Base-by-base conservation (phyloP, 1,139 yeast species). In the Diutina siamensis region DNA sequence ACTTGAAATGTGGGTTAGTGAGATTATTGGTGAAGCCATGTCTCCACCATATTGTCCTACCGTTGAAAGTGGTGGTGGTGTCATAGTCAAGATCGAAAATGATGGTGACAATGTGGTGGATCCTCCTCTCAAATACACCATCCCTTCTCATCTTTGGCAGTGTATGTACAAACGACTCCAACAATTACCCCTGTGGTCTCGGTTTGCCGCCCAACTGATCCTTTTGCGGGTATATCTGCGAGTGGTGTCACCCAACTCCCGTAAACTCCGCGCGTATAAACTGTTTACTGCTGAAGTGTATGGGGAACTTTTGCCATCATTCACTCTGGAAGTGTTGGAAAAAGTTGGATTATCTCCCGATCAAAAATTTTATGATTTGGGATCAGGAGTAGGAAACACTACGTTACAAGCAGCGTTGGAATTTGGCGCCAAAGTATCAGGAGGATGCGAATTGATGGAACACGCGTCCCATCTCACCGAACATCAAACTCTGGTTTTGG, bases 381-480 rank as follows among this genome's bases (percentile, higher is more conserved):
- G 97, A 0, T 86, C 95, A 0, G 97, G 97, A 4, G 97, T 89
- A 3, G 97, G 96, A 0, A 88, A 88, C 57, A 86, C 96, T 47
- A 83, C 85, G 0, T 72, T 88, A 45, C 97, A 88, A 60, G 95
- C 96, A 0, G 88, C 96, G 0, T 63, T 88, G 27, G 95, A 88
- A 55, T 80, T 78, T 59, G 95, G 96, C 1, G 85, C 89, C 49
- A 68, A 68, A 45, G 54, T 59, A 5, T 80, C 94, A 60, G 87
- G 86, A 56, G 97, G 97, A 0, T 85, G 94, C 61, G 97, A 89
- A 58, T 72, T 89, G 42, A 88, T 87, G 95, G 73, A 74, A 28
- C 82, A 82, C 53, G 95, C 97, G 0, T 82, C 92, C 3, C 65
- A 68, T 9, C 65, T 88, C 44, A 84, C 94, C 0, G 69, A 66